phyloP scores from a whole-genome alignment of 129 eudicot genomes.

The carrot (Daucus carota) region DNA sequence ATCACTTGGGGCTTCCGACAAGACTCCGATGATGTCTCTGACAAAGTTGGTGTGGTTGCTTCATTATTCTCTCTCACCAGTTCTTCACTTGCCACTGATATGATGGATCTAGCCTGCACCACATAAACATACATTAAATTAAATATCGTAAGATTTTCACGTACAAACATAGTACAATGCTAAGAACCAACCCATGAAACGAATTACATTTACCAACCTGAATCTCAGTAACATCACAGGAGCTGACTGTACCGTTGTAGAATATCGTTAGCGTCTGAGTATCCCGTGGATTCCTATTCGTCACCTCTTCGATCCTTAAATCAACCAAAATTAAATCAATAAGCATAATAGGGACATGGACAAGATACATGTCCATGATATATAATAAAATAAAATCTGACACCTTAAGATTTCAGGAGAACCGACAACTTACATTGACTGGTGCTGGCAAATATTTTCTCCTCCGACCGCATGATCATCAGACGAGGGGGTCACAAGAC shows the following conservation, averaged over 20 bases:
- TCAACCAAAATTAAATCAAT: background rate
- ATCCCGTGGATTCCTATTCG: background rate
- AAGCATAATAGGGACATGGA: too few species aligned
- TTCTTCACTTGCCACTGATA: constrained; percentile 42
- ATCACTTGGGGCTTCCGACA: constrained; percentile 11
- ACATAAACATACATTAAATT: background rate
- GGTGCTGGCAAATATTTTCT: constrained; percentile 13
- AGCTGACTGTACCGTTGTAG: background rate
- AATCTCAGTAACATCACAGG: constrained; percentile 12
- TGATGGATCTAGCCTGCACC: constrained; percentile 52
- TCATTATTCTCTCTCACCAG: constrained; percentile 20
- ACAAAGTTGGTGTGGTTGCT: constrained; percentile 3
- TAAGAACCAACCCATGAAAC: background rate
- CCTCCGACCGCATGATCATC: constrained; percentile 17
- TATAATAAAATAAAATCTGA: too few species aligned
- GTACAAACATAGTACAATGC: background rate
- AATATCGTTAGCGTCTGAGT: constrained; percentile 5
- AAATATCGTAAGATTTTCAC: too few species aligned
- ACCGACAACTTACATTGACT: constrained; percentile 9
- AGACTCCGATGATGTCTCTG: constrained; percentile 11
- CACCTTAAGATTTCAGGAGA: too few species aligned
- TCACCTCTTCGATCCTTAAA: constrained; percentile 3
- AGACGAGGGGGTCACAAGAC: constrained; percentile 52
- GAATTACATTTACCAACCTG: background rate
- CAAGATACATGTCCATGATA: too few species aligned